Percentiles rank a stretch among this genome's conserved stretches.
Evolutionary conservation across 23 red algal genomes (phyloP).

Genomic region (Gracilaria gracilis): DNA sequence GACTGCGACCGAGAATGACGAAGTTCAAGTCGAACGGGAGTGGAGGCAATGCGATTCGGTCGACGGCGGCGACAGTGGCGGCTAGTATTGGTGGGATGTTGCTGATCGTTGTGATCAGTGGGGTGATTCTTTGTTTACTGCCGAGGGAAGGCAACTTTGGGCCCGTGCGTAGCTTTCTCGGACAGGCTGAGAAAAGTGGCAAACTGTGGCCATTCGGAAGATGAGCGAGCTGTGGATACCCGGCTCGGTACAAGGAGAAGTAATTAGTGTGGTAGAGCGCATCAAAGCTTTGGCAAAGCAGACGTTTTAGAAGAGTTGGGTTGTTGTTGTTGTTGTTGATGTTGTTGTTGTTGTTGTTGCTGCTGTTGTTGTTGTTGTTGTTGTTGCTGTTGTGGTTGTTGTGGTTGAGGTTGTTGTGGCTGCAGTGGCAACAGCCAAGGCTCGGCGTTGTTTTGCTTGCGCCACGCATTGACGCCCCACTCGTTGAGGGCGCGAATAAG

Average conservation of each 20-base stretch:
- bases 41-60: slow-evolving; percentile 31
- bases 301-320: too few species aligned
- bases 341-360: too few species aligned
- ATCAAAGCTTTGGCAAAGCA: neutral
- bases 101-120: slow-evolving; percentile 1
- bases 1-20: slow-evolving; percentile 7
- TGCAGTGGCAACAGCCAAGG: neutral
- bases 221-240: neutral
- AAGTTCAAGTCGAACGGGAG: slow-evolving; percentile 32
- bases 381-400: too few species aligned
- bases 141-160: slow-evolving; percentile 40
- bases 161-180: slow-evolving; percentile 31
- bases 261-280: neutral
- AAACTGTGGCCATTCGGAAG: slow-evolving; percentile 5
- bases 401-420: neutral
- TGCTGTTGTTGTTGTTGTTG: too few species aligned
- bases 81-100: slow-evolving; percentile 34
- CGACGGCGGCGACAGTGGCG: slow-evolving; percentile 31
- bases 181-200: neutral
- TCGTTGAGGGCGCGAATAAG: slow-evolving; percentile 50
- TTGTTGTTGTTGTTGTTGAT: too few species aligned
- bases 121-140: slow-evolving; percentile 19
- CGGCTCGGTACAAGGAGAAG: too few species aligned
- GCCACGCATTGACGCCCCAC: slow-evolving; percentile 55
- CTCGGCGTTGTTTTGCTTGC: neutral